These are phyloP conservation scores for Lachnellula willkommii DNA, from an alignment of 2,329 filamentous ascomycete genomes.

Conservation along the genomic window DNA sequence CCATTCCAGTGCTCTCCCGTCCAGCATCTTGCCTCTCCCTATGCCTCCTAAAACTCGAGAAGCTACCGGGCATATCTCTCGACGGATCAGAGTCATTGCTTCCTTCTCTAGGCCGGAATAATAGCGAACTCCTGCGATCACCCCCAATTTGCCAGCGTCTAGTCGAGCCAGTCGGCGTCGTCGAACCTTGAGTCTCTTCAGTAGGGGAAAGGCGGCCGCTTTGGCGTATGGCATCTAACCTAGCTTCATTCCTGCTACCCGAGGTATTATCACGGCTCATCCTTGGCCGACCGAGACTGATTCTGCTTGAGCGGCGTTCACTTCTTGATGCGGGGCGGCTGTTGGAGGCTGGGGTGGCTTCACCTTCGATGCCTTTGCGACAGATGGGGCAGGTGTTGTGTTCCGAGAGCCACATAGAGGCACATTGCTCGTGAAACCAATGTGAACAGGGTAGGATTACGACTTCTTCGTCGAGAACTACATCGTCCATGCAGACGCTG, in stretches of 20 bases:
- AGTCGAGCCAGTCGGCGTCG: background rate
- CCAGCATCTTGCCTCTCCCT: background rate
- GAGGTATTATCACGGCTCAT: constrained; percentile 12
- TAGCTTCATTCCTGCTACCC: constrained; percentile 24
- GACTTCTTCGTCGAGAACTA: constrained; percentile 67
- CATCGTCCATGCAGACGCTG: constrained; percentile 89
- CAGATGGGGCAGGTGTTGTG: constrained; percentile 92
- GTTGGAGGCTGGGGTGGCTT: constrained; percentile 8
- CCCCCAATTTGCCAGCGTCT: constrained; percentile 7
- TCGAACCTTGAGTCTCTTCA: constrained; percentile 9
- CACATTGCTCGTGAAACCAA: constrained; percentile 86
- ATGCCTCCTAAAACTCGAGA: background rate
- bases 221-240: constrained; percentile 26
- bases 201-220: constrained; percentile 17
- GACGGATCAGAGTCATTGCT: background rate
- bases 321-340: constrained; percentile 9
- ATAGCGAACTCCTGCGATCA: background rate
- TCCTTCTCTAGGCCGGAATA: background rate
- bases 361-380: constrained; percentile 40
- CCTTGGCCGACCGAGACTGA: constrained; percentile 12
- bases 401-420: constrained; percentile 76
- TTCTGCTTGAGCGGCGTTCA: constrained; percentile 14
- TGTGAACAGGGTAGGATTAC: constrained; percentile 80
- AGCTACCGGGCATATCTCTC: constrained; percentile 7
- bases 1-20: background rate